Base-by-base conservation (phyloP, 192 early-diverging fungal genomes). In the Backusella macrospora region DNA sequence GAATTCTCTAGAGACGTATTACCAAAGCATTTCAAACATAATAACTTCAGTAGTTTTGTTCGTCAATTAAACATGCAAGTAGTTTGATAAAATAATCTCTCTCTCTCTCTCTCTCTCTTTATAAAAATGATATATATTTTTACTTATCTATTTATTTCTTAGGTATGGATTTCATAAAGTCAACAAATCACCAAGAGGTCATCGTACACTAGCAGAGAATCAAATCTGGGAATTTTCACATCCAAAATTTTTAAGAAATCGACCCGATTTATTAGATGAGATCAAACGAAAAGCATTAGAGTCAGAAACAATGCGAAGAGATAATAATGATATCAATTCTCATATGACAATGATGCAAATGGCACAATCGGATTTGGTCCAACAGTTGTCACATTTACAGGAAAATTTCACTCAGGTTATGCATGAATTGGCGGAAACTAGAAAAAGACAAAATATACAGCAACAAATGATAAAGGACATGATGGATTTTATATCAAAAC, bases 281-380 rank as follows among this genome's bases (percentile, higher is more conserved):
- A 97, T 97, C 81, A 95, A 95, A 77, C 86, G 95, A 63, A 96
- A 96, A 76, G 89, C 95, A 13, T 92, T 95, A 86, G 95, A 96
- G 65, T 87, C 93, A 15, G 95, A 94, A 65, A 82, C 89, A 15
- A 76, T 89, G 72, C 79, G 92, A 43, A 83, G 92, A 65, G 92
- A 94, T 66, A 88, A 90, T 5, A 91, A 88, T 15, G 93, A 96
- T 78, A 65, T 96, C 38, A 86, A 92, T 16, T 86, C 84, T 5
- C 92, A 93, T 75, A 83, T 95, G 78, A 84, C 91, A 23, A 87
- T 94, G 85, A 81, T 95, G 68, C 92, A 94, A 83, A 86, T 92
- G 29, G 82, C 89, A 8, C 94, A 95, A 73, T 82, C 85, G 9
- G 92, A 93, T 64, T 84, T 95, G 55, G 78, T 89, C 49, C 90